These are phyloP conservation scores for Malus sieversii DNA, from an alignment of 306 rosid genomes.

Conservation along the genomic window DNA sequence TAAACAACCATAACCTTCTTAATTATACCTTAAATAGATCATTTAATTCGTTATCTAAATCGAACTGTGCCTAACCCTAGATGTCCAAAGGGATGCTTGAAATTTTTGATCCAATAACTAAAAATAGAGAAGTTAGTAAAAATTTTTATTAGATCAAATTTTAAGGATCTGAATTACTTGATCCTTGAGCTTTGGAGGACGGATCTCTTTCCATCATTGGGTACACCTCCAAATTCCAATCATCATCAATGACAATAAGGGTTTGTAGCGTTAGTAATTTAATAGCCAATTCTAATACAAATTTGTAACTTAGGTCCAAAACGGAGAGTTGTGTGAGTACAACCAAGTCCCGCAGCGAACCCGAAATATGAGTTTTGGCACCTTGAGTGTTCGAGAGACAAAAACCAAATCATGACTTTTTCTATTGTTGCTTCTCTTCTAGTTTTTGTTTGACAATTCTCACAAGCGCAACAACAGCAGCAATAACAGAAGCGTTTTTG, in stretches of 20 bases:
- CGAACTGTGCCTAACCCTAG: no score
- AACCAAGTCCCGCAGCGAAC: neutral
- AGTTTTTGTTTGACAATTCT: neutral
- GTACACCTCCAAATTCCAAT: neutral
- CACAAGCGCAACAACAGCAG: neutral
- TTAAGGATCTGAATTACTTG: no score
- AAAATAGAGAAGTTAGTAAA: no score
- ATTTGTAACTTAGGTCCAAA: neutral
- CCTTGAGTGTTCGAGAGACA: neutral
- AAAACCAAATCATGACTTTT: neutral
- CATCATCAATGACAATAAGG: neutral
- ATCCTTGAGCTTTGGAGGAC: rapidly evolving
- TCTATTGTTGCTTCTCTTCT: neutral
- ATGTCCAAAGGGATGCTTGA: neutral
- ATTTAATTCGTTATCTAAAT: no score
- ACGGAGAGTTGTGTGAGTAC: neutral
- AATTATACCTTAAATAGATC: no score
- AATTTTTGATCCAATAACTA: rapidly evolving
- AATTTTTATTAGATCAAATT: no score
- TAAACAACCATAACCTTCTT: no score
- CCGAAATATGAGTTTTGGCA: neutral
- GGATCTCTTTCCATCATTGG: neutral
- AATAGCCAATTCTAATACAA: neutral
- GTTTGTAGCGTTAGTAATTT: neutral
- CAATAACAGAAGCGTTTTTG: neutral